These are phyloP conservation scores for Capronia americana DNA, from an alignment of 2,329 filamentous ascomycete genomes.

Conservation along the genomic window DNA sequence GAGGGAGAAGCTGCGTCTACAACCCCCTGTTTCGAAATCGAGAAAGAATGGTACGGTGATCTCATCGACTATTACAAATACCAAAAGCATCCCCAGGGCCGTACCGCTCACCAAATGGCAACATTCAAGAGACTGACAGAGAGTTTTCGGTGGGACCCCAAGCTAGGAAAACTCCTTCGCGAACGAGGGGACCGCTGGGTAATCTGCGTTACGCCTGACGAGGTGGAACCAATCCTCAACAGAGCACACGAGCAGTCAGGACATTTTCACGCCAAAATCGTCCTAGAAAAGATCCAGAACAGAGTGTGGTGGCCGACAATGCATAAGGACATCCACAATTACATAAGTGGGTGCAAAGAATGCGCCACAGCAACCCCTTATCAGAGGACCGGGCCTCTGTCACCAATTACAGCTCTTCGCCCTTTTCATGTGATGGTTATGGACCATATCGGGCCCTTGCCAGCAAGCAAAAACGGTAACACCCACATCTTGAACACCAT, in stretches of 20 bases:
- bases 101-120: not conserved
- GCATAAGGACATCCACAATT: not conserved
- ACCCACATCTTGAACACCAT: not conserved
- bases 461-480: not conserved
- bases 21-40: not conserved
- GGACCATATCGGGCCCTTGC: not conserved
- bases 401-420: not conserved
- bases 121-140: not conserved
- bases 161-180: not conserved
- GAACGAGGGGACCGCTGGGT: not conserved
- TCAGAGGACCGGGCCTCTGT: not conserved
- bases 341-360: not conserved
- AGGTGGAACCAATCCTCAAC: not conserved
- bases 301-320: not conserved
- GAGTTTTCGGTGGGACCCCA: not conserved
- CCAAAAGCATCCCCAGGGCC: not conserved
- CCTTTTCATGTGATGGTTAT: not conserved
- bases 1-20: not conserved
- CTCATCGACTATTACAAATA: not conserved
- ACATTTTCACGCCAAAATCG: not conserved
- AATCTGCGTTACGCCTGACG: not conserved
- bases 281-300: not conserved
- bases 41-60: not conserved
- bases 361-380: not conserved
- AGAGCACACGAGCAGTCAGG: not conserved